phyloP scores from a whole-genome alignment of 345 rosid species.

The Gossypium longicalyx region DNA sequence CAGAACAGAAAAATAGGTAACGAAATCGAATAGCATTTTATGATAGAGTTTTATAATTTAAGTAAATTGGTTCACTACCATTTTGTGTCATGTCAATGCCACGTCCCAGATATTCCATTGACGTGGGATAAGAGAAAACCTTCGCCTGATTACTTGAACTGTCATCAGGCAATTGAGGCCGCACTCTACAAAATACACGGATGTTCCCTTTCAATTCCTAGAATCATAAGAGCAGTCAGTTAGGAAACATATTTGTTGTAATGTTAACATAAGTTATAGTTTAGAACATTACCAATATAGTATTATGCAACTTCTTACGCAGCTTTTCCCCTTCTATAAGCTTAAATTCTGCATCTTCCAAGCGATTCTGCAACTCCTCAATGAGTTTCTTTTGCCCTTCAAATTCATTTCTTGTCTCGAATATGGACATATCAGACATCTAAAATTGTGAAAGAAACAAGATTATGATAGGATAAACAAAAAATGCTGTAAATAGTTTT shows the following conservation, averaged over 20 bases:
- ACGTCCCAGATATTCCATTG: conserved; percentile 70
- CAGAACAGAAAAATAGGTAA: neutral
- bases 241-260: conserved; percentile 5
- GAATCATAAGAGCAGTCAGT: conserved; percentile 21
- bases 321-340: conserved; percentile 88
- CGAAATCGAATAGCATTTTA: neutral
- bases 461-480: conserved; percentile 5
- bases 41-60: neutral
- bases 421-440: conserved; percentile 70
- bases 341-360: conserved; percentile 86
- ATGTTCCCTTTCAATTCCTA: conserved; percentile 97
- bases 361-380: conserved; percentile 50
- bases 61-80: conserved; percentile 37
- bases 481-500: neutral
- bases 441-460: conserved; percentile 23
- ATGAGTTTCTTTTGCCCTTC: conserved; percentile 69
- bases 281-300: conserved; percentile 65
- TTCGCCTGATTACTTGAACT: conserved; percentile 49
- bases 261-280: neutral
- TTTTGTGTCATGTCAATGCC: conserved; percentile 73
- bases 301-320: conserved; percentile 89
- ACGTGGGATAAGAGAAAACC: conserved; percentile 59
- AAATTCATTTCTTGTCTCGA: conserved; percentile 70
- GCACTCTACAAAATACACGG: conserved; percentile 95
- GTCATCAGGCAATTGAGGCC: conserved; percentile 80